A percentile compares a stretch with the other conserved stretches of the same genome.
Conservation (phyloP, 768 basidiomycete species). For the Boletus speciosus region DNA sequence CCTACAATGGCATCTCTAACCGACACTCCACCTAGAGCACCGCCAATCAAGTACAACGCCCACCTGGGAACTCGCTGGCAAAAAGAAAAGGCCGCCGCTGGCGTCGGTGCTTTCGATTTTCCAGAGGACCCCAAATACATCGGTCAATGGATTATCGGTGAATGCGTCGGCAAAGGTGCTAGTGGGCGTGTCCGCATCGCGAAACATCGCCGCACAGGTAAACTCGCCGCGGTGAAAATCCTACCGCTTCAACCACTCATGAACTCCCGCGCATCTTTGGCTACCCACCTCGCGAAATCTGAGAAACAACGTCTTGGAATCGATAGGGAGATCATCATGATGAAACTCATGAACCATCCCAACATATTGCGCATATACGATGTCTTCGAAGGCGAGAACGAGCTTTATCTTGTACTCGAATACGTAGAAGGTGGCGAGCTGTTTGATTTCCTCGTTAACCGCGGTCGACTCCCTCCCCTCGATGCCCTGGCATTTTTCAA, state of each 20-base stretch:
- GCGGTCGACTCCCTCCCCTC: constrained; percentile 70
- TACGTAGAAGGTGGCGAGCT: constrained; percentile 96
- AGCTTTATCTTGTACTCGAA: constrained; percentile 90
- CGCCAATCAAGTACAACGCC: constrained; percentile 67
- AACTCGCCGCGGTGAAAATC: constrained; percentile 95
- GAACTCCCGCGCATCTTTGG: constrained; percentile 65
- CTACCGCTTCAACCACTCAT: constrained; percentile 79
- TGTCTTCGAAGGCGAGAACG: constrained; percentile 88
- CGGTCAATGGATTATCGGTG: constrained; percentile 91
- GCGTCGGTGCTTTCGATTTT: constrained; percentile 68
- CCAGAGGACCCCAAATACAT: constrained; percentile 82
- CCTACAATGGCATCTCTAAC: constrained; percentile 29
- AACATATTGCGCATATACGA: constrained; percentile 96
- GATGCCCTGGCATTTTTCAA: constrained; percentile 93
- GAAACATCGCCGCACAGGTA: constrained; percentile 76
- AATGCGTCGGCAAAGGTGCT: constrained; percentile 91
- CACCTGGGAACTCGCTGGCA: constrained; percentile 81
- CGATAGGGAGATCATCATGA: constrained; percentile 95
- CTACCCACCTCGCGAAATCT: constrained; percentile 63
- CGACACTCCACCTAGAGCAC: constrained; percentile 63
- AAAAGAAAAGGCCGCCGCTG: constrained; percentile 83
- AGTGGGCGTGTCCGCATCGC: constrained; percentile 95
- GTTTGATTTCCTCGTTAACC: constrained; percentile 93
- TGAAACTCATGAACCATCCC: constrained; percentile 99
- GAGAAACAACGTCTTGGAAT: constrained; percentile 84